Base-by-base conservation (phyloP, 2,329 filamentous ascomycete genomes). In the Trichophyton rubrum region DNA sequence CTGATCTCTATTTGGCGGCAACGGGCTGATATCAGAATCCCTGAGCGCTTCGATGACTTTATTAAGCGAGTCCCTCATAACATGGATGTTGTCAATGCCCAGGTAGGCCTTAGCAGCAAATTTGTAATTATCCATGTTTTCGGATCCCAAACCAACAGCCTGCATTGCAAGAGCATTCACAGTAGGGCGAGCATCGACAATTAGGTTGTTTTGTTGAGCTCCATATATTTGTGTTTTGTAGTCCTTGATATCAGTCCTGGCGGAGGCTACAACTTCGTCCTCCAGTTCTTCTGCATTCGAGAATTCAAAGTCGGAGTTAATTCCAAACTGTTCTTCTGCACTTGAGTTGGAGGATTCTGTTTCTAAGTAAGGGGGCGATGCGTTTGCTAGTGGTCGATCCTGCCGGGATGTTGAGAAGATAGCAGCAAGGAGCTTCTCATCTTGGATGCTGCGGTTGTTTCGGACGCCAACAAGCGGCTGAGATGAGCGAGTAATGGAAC, bases 71-170 rank as follows among this genome's bases (percentile, higher is more conserved):
- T 88, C 87, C 61, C 93, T 83, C 93, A 99, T 99, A 64, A 96
- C 90, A 70, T 99, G 93, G 62, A 99, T 97, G 71, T 99, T 99
- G 72, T 95, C 92, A 68, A 99, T 99, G 64, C 89, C 93, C 60
- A 99, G 81, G 70, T 95, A 99, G 33, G 87, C 87, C 73, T 96
- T 96, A 62, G 86, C 87, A 15, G 90, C 90, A 68, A 91, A 92
- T 63, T 87, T 89, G 76, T 99, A 99, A 73, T 96, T 88, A 65
- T 96, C 89, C 89, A 97, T 96, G 68, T 96, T 96, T 74, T 99
- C 93, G 0, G 92, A 96, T 1, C 93, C 93, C 71, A 91, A 85
- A 5, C 93, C 93, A 64, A 92, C 85, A 3, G 91, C 89, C 72
- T 96, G 91, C 82, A 96, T 97, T 5, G 90, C 90, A 66, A 91